phyloP scores from a whole-genome alignment of 352 stramenopile species.

The Pythium aquatile region DNA sequence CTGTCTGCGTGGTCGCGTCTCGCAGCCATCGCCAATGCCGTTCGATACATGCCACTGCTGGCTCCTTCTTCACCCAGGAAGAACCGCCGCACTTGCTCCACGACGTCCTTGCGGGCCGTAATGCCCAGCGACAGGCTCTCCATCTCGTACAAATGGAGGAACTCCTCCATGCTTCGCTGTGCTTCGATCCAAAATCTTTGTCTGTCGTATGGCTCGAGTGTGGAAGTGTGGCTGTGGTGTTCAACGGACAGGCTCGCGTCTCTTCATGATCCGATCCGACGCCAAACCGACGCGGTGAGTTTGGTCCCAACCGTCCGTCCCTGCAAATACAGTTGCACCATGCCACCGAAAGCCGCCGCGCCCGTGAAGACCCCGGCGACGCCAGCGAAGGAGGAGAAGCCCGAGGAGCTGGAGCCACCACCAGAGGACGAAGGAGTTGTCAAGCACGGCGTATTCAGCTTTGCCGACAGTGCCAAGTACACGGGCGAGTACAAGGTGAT shows the following conservation, averaged over 20 bases:
- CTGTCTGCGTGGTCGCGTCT: slow-evolving; percentile 23
- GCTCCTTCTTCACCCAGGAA: slow-evolving; percentile 37
- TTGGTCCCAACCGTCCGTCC: background rate
- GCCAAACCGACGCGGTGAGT: background rate
- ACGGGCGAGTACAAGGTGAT: slow-evolving; percentile 45
- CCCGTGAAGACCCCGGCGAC: slow-evolving; percentile 22
- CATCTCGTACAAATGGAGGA: slow-evolving; percentile 75
- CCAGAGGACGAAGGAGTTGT: slow-evolving; percentile 39
- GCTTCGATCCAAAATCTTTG: background rate
- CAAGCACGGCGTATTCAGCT: slow-evolving; percentile 58
- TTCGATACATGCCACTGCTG: slow-evolving; percentile 40
- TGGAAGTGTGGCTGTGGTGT: background rate
- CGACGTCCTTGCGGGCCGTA: slow-evolving; percentile 57
- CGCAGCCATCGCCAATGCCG: slow-evolving; percentile 45
- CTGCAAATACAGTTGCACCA: slow-evolving; percentile 2
- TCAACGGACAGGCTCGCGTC: slow-evolving; percentile 8
- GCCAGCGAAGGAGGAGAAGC: slow-evolving; percentile 29
- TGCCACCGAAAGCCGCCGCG: slow-evolving; percentile 28
- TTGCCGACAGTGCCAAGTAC: slow-evolving; percentile 65
- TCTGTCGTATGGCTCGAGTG: background rate
- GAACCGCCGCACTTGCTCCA: slow-evolving; percentile 43
- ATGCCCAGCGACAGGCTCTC: slow-evolving; percentile 68
- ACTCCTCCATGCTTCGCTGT: slow-evolving; percentile 51
- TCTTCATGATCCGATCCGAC: slow-evolving; percentile 28
- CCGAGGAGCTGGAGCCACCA: slow-evolving; percentile 28